Evolutionary conservation across 257 asterid genomes (phyloP), one percentile per base, ranked within the genome.

Genomic region (Cordia subcordata): DNA sequence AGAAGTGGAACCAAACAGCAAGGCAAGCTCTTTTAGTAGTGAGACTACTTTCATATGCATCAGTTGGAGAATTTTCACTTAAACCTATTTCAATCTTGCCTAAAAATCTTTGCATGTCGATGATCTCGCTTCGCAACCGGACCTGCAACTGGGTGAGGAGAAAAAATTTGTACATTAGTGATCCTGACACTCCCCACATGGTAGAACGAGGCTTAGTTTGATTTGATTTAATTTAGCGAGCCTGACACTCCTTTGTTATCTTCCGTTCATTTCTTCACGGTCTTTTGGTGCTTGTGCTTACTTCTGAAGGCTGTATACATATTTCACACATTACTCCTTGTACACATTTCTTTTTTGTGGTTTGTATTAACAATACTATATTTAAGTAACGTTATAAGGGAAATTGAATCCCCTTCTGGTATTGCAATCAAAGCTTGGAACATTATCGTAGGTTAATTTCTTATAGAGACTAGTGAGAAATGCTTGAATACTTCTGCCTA

Each of bases 1-100:
- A 90, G 94, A 75, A 75, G 82, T 21, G 97, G 96, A 71, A 73
- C 80, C 42, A 81, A 78, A 54, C 77, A 76, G 54, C 76, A 81
- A 44, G 77, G 45, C 64, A 76, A 62, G 49, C 79, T 84, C 53
- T 84, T 86, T 72, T 83, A 77, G 69, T 42, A 33, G 22, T 14
- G 14, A 20, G 10, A 20, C 17, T 11, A 6, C 38, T 53, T 53
- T 21, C 39, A 20, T 53, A 53, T 22, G 39, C 11, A 52, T 15
- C 57, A 4, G 37, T 10, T 22, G 35, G 38, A n/a, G n/a, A n/a
- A n/a, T n/a, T n/a, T n/a, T 8, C 17, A 19, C 20, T 49, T 15
- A n/a, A 11, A 17, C 4, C 20, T 21, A 18, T 49, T 15, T 21
- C 10, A 49, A 6, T 4, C 54, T 27, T 6, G 6, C 4, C 1